Base-by-base conservation (phyloP, 73 alveolate species). In the Symbiodinium natans region DNA sequence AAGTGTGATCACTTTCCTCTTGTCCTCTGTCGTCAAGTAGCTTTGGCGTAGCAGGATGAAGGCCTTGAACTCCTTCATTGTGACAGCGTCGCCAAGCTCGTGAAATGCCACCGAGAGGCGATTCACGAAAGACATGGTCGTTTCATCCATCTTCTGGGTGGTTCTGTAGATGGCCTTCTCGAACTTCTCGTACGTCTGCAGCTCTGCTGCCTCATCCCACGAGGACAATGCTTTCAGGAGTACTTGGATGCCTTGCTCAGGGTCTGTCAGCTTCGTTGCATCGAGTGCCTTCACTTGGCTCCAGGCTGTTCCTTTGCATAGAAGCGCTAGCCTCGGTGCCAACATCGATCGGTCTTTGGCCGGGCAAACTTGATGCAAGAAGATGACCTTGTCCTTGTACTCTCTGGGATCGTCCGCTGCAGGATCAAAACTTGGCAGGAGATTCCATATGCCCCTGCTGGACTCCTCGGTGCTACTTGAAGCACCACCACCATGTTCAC, bases 251-350 rank as follows among this genome's bases (percentile, higher is more conserved):
- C 82, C 82, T n/a, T n/a, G n/a, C 31, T 63, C 82, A 10, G 31
- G 39, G 11, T 63, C 82, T 4, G 82, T 63, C 39, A 63, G 82
- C 31, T 63, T 63, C 82, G 10, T 17, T 4, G 82, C 39, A 10
- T 63, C 82, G 5, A 63, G 19, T 10, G 6, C 31, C n/a, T 19
- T n/a, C 10, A 63, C 82, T 36, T 63, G 82, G 34, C 31, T 63
- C 82, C 82, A 63, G 19, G 82, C 82, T 36, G 82, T 63, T n/a
- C 82, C 82, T 63, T 63, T 63, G 82, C 82, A 63, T 6, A 63
- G 82, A 6, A 63, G 82, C 10, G 82, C 82, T 36, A 63, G 82
- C 6, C 82, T 6, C 6, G 82, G 82, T 36, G 82, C 82, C 10
- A 63, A 17, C 82, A 63, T 63, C 82, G 10, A 4, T 19, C 82